Evolutionary conservation across 1,284 basidiomycete species (phyloP).

Genomic region (Sanghuangporus baumii): DNA sequence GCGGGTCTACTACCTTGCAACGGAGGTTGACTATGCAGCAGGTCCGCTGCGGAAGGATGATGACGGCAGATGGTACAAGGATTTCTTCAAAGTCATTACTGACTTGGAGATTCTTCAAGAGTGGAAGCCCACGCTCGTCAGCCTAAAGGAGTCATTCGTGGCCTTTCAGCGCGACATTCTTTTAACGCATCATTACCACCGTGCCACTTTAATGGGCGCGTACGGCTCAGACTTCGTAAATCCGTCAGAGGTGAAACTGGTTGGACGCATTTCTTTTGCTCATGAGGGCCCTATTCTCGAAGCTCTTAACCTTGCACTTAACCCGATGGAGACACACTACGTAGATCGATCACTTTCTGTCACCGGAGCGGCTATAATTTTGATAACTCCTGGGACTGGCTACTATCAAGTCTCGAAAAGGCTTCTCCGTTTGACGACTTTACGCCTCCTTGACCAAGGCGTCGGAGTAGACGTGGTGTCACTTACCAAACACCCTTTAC

Average conservation of each 20-base stretch:
- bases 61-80: conserved; percentile 82
- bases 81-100: conserved; percentile 93
- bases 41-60: conserved; percentile 71
- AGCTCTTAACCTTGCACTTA: conserved; percentile 89
- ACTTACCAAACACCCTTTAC: conserved; percentile 88
- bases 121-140: conserved; percentile 83
- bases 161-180: conserved; percentile 86
- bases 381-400: conserved; percentile 93
- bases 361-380: conserved; percentile 82
- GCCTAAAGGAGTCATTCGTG: conserved; percentile 85
- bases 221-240: background rate
- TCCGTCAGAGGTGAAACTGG: conserved; percentile 53
- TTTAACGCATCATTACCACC: conserved; percentile 80
- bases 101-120: conserved; percentile 87
- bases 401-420: conserved; percentile 92
- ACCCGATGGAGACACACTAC: conserved; percentile 93
- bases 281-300: conserved; percentile 95
- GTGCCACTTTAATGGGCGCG: conserved; percentile 36
- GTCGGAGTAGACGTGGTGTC: conserved; percentile 88
- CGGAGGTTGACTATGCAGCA: conserved; percentile 75
- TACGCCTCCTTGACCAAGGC: conserved; percentile 94
- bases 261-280: conserved; percentile 79
- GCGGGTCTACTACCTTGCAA: conserved; percentile 85
- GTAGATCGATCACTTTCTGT: conserved; percentile 92
- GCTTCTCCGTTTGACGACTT: conserved; percentile 87